These are phyloP conservation scores for Trifolium pratense DNA, from an alignment of 306 rosid genomes.

Conservation along the genomic window DNA sequence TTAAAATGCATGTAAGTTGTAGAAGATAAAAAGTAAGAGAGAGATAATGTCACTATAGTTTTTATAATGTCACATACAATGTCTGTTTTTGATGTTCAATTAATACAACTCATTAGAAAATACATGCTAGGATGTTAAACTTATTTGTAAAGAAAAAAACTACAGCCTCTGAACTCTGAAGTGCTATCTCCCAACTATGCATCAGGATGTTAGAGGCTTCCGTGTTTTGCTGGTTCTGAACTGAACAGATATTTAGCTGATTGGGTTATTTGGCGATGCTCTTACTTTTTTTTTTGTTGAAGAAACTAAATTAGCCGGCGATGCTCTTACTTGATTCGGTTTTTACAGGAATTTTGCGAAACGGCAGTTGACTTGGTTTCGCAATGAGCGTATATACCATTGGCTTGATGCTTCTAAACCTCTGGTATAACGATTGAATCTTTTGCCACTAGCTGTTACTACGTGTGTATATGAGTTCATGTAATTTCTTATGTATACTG, in stretches of 20 bases:
- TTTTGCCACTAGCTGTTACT: slow-evolving; percentile 22
- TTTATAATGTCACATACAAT: no score
- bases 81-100: no score
- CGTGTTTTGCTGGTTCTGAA: slow-evolving; percentile 2
- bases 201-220: slow-evolving; percentile 13
- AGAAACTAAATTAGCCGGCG: no score
- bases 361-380: slow-evolving; percentile 91
- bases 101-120: neutral
- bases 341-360: slow-evolving; percentile 88
- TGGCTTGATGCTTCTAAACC: slow-evolving; percentile 97
- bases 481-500: slow-evolving; percentile 3
- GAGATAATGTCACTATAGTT: no score
- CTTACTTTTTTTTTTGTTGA: no score
- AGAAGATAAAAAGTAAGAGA: no score
- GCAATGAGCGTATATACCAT: slow-evolving; percentile 80
- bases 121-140: slow-evolving; percentile 25
- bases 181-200: slow-evolving; percentile 7
- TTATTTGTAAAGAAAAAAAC: neutral
- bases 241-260: neutral
- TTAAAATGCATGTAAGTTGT: no score
- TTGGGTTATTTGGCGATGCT: slow-evolving; percentile 24
- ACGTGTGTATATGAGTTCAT: neutral
- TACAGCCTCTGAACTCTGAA: neutral
- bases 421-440: slow-evolving; percentile 59
- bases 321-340: slow-evolving; percentile 29